Base-by-base conservation (phyloP, 2,329 filamentous ascomycete genomes). In the Fusarium subglutinans region DNA sequence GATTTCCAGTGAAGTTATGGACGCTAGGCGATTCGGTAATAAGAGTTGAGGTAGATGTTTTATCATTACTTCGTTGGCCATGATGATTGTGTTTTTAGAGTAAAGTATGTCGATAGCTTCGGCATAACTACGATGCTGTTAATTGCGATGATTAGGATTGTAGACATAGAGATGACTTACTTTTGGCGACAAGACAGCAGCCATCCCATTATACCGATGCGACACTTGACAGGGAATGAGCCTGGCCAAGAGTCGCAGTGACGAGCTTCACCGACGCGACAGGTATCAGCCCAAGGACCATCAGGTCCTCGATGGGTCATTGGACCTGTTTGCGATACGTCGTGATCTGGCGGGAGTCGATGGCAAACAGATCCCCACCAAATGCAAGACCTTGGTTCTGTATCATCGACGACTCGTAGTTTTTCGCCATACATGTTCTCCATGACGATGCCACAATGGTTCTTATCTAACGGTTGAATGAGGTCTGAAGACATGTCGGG, bases 81-180 rank as follows among this genome's bases (percentile, higher is more conserved):
- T 37, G 14, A 47, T 58, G 28, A 58, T 48, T 1, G 41, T 58
- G 18, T 58, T 58, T 7, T 20, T 28, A 13, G 41, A 48, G 18
- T 48, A 58, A 48, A 58, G 41, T 0, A 58, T 9, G 3, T n/a
- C 28, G 11, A 58, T 28, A 13, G 30, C 20, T 35, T 48, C 55
- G 18, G n/a, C 41, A n/a, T 58, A 58, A 4, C 41, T 58, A 0
- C 5, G 5, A 8, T 13, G 1, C 6, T 18, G n/a, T 57, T 17
- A 57, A 22, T 22, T 11, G 13, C 6, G 9, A 15, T 47, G 18
- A 11, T 22, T 28, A 10, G 2, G 8, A 14, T 2, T 8, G 13
- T 0, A 28, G 8, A 28, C 8, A 10, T 10, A 26, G 0, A 20
- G 7, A 20, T 7, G 7, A 11, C 14, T 30, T 28, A 47, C 28